Evolutionary conservation across 768 basidiomycete genomes (phyloP).

Genomic region (Rhodotorula paludigena): DNA sequence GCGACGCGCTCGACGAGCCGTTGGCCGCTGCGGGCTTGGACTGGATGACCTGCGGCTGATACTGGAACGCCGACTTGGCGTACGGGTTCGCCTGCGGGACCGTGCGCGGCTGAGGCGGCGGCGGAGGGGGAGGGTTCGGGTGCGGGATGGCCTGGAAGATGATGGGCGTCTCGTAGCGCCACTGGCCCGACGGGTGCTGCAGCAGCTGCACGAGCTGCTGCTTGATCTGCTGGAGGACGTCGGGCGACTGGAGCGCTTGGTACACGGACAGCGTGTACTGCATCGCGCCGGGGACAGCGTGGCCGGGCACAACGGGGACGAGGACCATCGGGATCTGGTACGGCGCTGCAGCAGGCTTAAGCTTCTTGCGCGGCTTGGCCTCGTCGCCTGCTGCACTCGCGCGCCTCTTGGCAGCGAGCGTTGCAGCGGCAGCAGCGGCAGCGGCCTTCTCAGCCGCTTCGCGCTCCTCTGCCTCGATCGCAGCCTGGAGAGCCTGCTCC

Average conservation of each 20-base stretch:
- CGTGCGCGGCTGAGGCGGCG: neutral
- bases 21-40: neutral
- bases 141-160: constrained; percentile 11
- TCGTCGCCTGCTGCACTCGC: neutral
- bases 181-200: constrained; percentile 2
- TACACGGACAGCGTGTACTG: constrained; percentile 2
- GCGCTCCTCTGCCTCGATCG: neutral
- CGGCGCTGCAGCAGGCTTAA: constrained; percentile 4
- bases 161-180: neutral
- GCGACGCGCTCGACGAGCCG: neutral
- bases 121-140: neutral
- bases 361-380: constrained; percentile 6
- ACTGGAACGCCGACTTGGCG: neutral
- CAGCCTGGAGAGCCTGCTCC: neutral
- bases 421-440: neutral
- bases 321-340: constrained; percentile 6
- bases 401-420: constrained; percentile 34
- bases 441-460: neutral
- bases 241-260: neutral
- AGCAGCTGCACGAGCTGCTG: constrained; percentile 14
- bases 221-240: constrained; percentile 10
- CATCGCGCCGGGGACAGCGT: neutral
- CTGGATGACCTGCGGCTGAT: neutral
- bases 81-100: neutral
- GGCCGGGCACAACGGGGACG: constrained; percentile 4